Evolutionary conservation across 169 alveolate species (phyloP).

Genomic region (Cardiosporidium cionae): DNA sequence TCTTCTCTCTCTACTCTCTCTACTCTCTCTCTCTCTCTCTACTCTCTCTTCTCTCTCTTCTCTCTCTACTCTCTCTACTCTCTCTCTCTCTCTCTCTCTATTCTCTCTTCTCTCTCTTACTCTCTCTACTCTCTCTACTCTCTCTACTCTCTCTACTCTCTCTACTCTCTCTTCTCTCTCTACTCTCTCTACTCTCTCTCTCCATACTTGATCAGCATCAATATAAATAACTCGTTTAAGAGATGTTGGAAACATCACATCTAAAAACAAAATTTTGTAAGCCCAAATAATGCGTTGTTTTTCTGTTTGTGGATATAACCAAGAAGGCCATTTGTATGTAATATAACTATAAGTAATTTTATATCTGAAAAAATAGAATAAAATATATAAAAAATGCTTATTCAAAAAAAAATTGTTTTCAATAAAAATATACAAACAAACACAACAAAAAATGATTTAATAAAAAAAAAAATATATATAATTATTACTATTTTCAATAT

Average conservation of each 20-base stretch:
- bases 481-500: background rate
- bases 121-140: too few species aligned
- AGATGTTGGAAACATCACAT: constrained; percentile 49
- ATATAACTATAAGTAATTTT: constrained; percentile 36
- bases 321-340: constrained; percentile 57
- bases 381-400: background rate
- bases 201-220: constrained; percentile 50
- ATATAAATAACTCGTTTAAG: constrained; percentile 47
- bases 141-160: too few species aligned
- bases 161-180: too few species aligned
- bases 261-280: constrained; percentile 57
- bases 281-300: constrained; percentile 65
- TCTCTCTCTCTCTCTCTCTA: too few species aligned
- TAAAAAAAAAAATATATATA: background rate
- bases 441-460: background rate
- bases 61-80: too few species aligned
- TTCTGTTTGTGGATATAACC: constrained; percentile 48
- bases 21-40: too few species aligned
- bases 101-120: too few species aligned
- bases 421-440: background rate
- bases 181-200: too few species aligned
- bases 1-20: too few species aligned
- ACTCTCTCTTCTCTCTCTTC: too few species aligned
- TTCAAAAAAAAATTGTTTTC: background rate
- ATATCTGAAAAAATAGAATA: background rate